Conservation (phyloP, 495 filamentous ascomycete genomes). For the Aspergillus cavernicola region DNA sequence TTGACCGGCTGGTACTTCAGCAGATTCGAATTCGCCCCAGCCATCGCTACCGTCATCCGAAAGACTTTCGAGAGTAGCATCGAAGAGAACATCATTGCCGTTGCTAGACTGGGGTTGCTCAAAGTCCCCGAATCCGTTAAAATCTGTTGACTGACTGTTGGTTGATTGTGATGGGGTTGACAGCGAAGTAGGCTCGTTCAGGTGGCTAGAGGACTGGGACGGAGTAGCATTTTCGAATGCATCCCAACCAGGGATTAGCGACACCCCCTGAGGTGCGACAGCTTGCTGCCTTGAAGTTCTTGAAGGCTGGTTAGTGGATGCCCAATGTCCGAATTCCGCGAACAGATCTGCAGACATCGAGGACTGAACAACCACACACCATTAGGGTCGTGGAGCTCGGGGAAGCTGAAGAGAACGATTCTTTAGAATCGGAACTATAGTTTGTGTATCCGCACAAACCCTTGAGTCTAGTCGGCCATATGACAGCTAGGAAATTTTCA, state of each 20-base stretch:
- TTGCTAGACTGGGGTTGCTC: conserved; percentile 23
- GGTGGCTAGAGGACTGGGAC: conserved; percentile 12
- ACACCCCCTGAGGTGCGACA: conserved; percentile 11
- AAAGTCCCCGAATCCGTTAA: conserved; percentile 1
- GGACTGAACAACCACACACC: background rate
- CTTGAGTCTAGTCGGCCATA: too few species aligned
- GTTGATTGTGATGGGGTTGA: background rate
- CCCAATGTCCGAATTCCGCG: conserved; percentile 58
- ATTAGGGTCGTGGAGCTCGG: background rate
- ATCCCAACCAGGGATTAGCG: conserved; percentile 27
- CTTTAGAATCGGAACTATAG: too few species aligned
- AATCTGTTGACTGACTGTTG: conserved; percentile 4
- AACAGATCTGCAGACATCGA: conserved; percentile 73
- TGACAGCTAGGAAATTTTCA: too few species aligned
- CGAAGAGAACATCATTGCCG: conserved; percentile 42
- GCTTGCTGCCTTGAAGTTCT: conserved; percentile 14
- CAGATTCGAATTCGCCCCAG: conserved; percentile 72
- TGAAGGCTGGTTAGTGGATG: conserved; percentile 18
- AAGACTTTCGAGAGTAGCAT: conserved; percentile 37
- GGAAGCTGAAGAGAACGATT: background rate
- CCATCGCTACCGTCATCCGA: conserved; percentile 56
- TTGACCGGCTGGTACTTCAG: conserved; percentile 53
- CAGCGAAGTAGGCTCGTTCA: conserved; percentile 2
- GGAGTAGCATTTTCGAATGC: conserved; percentile 20
- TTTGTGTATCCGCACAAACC: too few species aligned